phyloP scores from a whole-genome alignment of 805 yeast species.

The Sugiyamaella lignohabitans region DNA sequence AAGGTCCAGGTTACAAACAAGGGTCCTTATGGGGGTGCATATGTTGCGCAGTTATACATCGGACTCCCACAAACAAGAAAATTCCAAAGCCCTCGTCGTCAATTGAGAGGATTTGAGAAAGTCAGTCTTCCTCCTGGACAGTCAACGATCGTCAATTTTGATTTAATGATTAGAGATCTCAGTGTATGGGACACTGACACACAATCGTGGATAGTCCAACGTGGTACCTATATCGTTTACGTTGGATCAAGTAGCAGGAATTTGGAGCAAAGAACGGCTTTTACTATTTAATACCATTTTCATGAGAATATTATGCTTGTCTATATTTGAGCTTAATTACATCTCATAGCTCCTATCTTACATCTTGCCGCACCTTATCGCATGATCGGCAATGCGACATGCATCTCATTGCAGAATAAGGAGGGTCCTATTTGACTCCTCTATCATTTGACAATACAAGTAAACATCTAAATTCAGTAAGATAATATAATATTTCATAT shows the following conservation, averaged over 20 bases:
- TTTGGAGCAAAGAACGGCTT: slow-evolving; percentile 11
- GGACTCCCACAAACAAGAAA: slow-evolving; percentile 38
- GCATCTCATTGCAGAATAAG: no score
- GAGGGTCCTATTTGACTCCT: no score
- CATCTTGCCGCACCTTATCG: no score
- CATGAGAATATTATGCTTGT: no score
- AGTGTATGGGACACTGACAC: slow-evolving; percentile 49
- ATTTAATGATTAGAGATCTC: slow-evolving; percentile 46
- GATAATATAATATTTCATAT: no score
- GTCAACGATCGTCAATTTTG: slow-evolving; percentile 35
- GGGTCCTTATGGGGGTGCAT: slow-evolving; percentile 42
- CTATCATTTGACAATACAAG: no score
- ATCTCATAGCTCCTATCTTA: no score
- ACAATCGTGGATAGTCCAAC: slow-evolving; percentile 53
- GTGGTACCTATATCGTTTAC: slow-evolving; percentile 48
- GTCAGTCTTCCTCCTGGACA: slow-evolving; percentile 41
- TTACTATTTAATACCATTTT: slow-evolving; percentile 7
- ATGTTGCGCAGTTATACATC: slow-evolving; percentile 48
- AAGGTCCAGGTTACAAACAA: slow-evolving; percentile 42
- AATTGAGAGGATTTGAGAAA: slow-evolving; percentile 54
- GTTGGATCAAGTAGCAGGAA: slow-evolving; percentile 36
- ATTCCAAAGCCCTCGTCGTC: slow-evolving; percentile 45
- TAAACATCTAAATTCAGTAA: no score
- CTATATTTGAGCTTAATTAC: no score
- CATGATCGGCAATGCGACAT: no score